Conservation (phyloP, 768 basidiomycete species). For the Rhodosporidiobolus sp. region DNA sequence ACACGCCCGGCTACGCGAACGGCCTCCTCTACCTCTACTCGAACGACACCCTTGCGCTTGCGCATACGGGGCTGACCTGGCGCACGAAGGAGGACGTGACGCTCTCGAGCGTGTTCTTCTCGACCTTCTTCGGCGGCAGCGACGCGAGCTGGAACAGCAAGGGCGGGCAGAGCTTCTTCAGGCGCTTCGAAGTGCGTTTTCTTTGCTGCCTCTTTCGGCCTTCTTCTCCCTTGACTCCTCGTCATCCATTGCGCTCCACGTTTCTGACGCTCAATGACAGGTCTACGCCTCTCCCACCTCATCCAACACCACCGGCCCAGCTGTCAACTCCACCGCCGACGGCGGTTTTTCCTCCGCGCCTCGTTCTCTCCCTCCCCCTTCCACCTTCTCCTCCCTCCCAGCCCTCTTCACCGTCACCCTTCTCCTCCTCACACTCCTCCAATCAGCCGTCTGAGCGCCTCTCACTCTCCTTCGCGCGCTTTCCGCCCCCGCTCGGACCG, state of each 20-base stretch:
- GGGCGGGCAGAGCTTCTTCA: conserved; percentile 2
- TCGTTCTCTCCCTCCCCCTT: not conserved
- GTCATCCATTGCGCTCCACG: too few relatives aligned
- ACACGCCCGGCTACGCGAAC: conserved; percentile 29
- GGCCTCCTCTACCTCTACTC: conserved; percentile 29
- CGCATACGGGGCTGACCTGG: conserved; percentile 20
- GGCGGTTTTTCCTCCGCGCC: not conserved
- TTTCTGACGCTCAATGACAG: not conserved
- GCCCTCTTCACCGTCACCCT: not conserved
- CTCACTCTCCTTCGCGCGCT: too few relatives aligned
- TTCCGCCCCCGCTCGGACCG: too few relatives aligned
- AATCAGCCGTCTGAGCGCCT: too few relatives aligned
- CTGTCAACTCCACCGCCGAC: not conserved
- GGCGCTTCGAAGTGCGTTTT: conserved; percentile 14
- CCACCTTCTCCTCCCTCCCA: not conserved
- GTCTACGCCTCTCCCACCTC: conserved; percentile 5
- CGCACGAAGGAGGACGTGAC: conserved; percentile 11
- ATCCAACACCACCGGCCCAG: not conserved
- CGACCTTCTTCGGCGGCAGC: conserved; percentile 37
- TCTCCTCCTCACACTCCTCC: not conserved
- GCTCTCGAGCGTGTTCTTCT: conserved; percentile 27
- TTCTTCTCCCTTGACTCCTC: not conserved
- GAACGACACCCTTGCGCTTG: conserved; percentile 17
- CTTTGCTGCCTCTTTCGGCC: not conserved
- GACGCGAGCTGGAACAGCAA: not conserved